Base-by-base conservation (phyloP, 129 eudicot genomes). In the Lactuca saligna region DNA sequence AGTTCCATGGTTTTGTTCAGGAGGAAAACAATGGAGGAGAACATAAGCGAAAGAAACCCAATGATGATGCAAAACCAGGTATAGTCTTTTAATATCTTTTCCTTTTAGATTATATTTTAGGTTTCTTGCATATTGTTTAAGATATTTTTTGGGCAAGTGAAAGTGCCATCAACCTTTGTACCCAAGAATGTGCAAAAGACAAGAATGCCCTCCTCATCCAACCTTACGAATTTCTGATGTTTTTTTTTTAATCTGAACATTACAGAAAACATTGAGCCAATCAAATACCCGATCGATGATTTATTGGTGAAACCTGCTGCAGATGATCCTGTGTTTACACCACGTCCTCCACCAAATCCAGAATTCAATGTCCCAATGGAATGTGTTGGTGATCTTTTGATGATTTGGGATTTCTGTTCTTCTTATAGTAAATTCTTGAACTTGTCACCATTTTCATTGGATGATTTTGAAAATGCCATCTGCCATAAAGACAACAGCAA, bases 391-490 rank as follows among this genome's bases (percentile, higher is more conserved):
- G 95, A 87, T 78, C 76, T 87, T 50, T 74, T 93, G 81, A 89
- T 93, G 98, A 86, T 85, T 59, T 93, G 98, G 98, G 95, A 89
- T 67, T 93, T 93, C 61, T 93, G 97, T 76, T 60, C 82, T 38
- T 89, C 88, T 49, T 93, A 82, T 57, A 78, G 95, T 59, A 83
- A 83, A 88, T 75, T 87, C 13, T 75, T 93, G 73, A 68, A 77
- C 58, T 78, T 93, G 79, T 86, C 81, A 6, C 90, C 87, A 10
- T 93, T 84, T 75, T 79, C 97, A 13, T 78, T 93, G 57, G 90
- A 89, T 72, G 95, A 93, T 77, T 89, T 93, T 80, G 96, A 89
- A 66, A 87, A 82, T 63, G 91, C 97, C 4, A 70, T 93, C 34
- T 87, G 95, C 73, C 80, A 82, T 59, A 93, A 85, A 78, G 96